Conservation (phyloP, 768 basidiomycete species). For the Pisolithus tinctorius region DNA sequence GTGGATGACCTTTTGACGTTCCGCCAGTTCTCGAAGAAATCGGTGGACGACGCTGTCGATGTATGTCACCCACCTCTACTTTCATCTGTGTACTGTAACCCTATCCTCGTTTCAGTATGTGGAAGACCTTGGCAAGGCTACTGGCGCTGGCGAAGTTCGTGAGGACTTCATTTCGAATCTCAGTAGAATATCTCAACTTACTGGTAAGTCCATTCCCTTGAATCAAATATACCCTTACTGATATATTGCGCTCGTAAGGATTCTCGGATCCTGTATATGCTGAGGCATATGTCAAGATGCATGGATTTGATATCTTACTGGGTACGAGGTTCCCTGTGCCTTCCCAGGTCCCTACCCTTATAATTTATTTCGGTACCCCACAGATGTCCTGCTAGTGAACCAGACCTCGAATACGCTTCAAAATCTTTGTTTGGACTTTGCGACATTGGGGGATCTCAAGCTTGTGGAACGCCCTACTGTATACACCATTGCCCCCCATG, state of each 20-base stretch:
- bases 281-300: slow-evolving; percentile 95
- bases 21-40: slow-evolving; percentile 93
- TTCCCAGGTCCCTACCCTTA: not conserved
- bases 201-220: slow-evolving; percentile 44
- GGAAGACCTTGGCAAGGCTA: slow-evolving; percentile 83
- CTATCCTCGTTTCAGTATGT: slow-evolving; percentile 54
- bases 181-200: slow-evolving; percentile 88
- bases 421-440: slow-evolving; percentile 95
- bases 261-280: slow-evolving; percentile 99
- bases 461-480: slow-evolving; percentile 93
- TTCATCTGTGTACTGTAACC: not conserved
- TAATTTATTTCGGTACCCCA: not conserved
- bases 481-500: slow-evolving; percentile 90
- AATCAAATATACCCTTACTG: not conserved
- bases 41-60: slow-evolving; percentile 70
- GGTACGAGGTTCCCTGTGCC: slow-evolving; percentile 38
- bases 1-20: slow-evolving; percentile 91
- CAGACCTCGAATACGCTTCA: slow-evolving; percentile 92
- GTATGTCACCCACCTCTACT: slow-evolving; percentile 30
- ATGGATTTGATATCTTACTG: slow-evolving; percentile 93
- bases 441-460: slow-evolving; percentile 94
- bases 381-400: slow-evolving; percentile 94
- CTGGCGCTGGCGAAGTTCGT: slow-evolving; percentile 72
- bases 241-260: slow-evolving; percentile 35
- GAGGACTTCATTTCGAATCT: slow-evolving; percentile 96